Conservation (phyloP, 2,329 filamentous ascomycete species). For the Phoma herbarum region DNA sequence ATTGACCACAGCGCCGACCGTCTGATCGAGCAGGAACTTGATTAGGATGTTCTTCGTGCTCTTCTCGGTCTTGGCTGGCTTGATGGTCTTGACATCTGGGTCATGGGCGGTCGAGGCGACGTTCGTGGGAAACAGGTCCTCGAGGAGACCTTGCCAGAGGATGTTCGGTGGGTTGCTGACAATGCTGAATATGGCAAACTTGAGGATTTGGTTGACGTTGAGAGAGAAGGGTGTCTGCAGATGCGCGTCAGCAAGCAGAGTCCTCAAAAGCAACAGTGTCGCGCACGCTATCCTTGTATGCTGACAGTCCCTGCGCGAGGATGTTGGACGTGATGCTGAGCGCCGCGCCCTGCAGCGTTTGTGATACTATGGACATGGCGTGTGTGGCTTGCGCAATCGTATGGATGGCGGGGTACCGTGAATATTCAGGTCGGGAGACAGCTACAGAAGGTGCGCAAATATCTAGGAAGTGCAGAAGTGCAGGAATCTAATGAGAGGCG, state of each 20-base stretch:
- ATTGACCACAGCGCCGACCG: conserved; percentile 70
- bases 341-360: conserved; percentile 67
- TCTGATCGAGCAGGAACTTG: conserved; percentile 76
- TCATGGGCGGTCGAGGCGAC: conserved; percentile 45
- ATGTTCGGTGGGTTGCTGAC: conserved; percentile 84
- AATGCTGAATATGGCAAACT: conserved; percentile 78
- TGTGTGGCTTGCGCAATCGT: conserved; percentile 6
- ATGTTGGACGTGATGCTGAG: conserved; percentile 75
- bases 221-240: conserved; percentile 67
- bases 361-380: conserved; percentile 47
- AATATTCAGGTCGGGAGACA: not conserved
- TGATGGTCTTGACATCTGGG: conserved; percentile 38
- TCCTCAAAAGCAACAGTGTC: not conserved
- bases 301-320: conserved; percentile 74
- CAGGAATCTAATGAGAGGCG: not conserved
- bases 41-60: conserved; percentile 70
- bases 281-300: conserved; percentile 67
- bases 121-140: conserved; percentile 74
- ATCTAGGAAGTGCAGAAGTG: not conserved
- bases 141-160: conserved; percentile 83
- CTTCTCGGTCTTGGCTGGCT: conserved; percentile 45
- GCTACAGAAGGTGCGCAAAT: not conserved
- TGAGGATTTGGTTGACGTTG: conserved; percentile 73
- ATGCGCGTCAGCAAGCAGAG: conserved; percentile 18
- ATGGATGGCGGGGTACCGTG: not conserved